phyloP scores from a whole-genome alignment of 768 basidiomycete species.

The Phlebiopsis gigantea region DNA sequence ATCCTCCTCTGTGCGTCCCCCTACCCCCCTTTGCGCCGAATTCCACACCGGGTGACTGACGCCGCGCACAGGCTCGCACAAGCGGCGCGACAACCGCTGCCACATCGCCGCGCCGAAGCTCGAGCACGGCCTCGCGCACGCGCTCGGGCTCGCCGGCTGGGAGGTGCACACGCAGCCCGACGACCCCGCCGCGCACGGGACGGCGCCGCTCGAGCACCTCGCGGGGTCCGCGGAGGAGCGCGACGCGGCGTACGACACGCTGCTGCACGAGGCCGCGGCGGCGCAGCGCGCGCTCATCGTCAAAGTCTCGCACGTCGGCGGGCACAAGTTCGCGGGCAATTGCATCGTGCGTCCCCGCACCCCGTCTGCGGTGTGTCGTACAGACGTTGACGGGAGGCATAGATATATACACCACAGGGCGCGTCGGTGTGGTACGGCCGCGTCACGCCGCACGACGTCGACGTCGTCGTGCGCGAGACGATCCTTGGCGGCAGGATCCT shows the following conservation, averaged over 20 bases:
- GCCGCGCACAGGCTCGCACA: conserved; percentile 72
- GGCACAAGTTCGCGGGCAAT: conserved; percentile 91
- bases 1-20: conserved; percentile 78
- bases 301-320: conserved; percentile 86
- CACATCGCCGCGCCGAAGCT: conserved; percentile 82
- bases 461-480: conserved; percentile 81
- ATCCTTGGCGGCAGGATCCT: conserved; percentile 81
- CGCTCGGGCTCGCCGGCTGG: conserved; percentile 67
- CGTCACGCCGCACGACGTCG: conserved; percentile 85
- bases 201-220: conserved; percentile 55
- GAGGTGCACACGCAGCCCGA: conserved; percentile 71
- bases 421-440: conserved; percentile 92
- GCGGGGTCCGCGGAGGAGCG: conserved; percentile 46
- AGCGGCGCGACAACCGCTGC: conserved; percentile 89
- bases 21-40: neutral
- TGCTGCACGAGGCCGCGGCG: conserved; percentile 35
- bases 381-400: neutral
- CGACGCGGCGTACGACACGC: conserved; percentile 46
- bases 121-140: conserved; percentile 59
- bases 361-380: neutral
- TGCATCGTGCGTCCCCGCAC: conserved; percentile 60
- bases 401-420: conserved; percentile 88
- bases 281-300: conserved; percentile 77
- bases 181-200: conserved; percentile 35
- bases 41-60: neutral